These are phyloP conservation scores for Mucor velutinosus DNA, from an alignment of 371 early-diverging fungal species.

Conservation along the genomic window DNA sequence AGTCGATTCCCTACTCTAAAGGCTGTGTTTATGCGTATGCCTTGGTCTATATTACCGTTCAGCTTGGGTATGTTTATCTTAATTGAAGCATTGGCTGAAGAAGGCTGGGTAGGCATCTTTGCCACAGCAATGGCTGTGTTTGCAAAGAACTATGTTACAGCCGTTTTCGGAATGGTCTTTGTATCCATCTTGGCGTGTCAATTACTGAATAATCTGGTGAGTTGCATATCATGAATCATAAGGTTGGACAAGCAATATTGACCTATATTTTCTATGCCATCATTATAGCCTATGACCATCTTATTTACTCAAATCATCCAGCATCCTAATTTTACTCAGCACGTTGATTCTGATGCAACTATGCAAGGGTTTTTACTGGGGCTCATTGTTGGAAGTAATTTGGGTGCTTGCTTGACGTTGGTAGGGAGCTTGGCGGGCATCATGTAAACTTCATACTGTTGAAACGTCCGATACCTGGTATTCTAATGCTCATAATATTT, in stretches of 20 bases:
- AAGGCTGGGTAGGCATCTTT: conserved; percentile 74
- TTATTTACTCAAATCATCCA: conserved; percentile 75
- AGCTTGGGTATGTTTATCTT: conserved; percentile 84
- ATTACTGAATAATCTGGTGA: conserved; percentile 73
- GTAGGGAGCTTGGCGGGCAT: conserved; percentile 82
- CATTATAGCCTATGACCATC: conserved; percentile 70
- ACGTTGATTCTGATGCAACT: conserved; percentile 32
- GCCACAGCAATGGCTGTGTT: conserved; percentile 59
- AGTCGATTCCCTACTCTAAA: conserved; percentile 47
- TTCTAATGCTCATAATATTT: neutral
- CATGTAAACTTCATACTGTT: conserved; percentile 57
- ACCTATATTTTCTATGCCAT: neutral
- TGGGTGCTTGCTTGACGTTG: conserved; percentile 78
- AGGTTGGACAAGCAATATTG: neutral
- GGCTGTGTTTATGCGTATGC: conserved; percentile 64
- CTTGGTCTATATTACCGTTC: conserved; percentile 79
- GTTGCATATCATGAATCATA: neutral
- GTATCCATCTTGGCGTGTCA: conserved; percentile 74
- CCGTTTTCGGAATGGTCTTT: conserved; percentile 66
- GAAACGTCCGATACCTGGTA: no score
- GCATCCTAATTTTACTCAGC: conserved; percentile 60
- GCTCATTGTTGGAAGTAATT: conserved; percentile 75
- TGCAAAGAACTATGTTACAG: conserved; percentile 56
- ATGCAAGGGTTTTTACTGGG: conserved; percentile 69
- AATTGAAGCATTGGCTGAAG: conserved; percentile 66